phyloP scores from a whole-genome alignment of 2,329 filamentous ascomycete genomes.

The Raffaelea arxii region DNA sequence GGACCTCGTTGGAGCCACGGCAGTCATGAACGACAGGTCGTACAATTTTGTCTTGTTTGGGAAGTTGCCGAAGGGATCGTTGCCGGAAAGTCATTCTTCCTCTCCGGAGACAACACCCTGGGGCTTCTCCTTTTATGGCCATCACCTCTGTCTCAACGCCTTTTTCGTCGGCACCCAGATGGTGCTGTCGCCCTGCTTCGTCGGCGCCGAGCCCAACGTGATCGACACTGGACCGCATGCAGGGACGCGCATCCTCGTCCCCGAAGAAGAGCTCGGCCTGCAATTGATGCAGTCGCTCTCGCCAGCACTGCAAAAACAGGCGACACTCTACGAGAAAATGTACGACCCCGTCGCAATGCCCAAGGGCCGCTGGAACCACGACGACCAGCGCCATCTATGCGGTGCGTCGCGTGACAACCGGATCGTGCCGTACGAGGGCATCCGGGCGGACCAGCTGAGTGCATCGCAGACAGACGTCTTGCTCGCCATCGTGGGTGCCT shows the following conservation, averaged over 20 bases:
- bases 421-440: constrained; percentile 63
- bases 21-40: constrained; percentile 62
- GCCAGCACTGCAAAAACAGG: constrained; percentile 31
- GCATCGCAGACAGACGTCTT: constrained; percentile 42
- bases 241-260: constrained; percentile 56
- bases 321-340: constrained; percentile 50
- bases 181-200: constrained; percentile 65
- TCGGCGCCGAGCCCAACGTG: constrained; percentile 68
- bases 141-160: constrained; percentile 65
- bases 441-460: constrained; percentile 41
- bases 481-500: constrained; percentile 51
- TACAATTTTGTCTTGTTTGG: constrained; percentile 72
- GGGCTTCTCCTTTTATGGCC: constrained; percentile 69
- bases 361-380: constrained; percentile 64
- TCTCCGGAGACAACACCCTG: constrained; percentile 42
- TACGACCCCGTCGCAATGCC: constrained; percentile 59
- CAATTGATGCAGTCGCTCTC: constrained; percentile 57
- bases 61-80: constrained; percentile 32
- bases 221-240: constrained; percentile 55
- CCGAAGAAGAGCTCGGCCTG: constrained; percentile 56
- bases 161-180: constrained; percentile 59
- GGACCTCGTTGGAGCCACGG: constrained; percentile 49
- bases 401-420: constrained; percentile 74
- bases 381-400: constrained; percentile 69
- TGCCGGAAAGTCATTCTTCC: too few relatives aligned